These are phyloP conservation scores for Penicillium ochrochloron DNA, from an alignment of 495 filamentous ascomycete species.

Conservation along the genomic window DNA sequence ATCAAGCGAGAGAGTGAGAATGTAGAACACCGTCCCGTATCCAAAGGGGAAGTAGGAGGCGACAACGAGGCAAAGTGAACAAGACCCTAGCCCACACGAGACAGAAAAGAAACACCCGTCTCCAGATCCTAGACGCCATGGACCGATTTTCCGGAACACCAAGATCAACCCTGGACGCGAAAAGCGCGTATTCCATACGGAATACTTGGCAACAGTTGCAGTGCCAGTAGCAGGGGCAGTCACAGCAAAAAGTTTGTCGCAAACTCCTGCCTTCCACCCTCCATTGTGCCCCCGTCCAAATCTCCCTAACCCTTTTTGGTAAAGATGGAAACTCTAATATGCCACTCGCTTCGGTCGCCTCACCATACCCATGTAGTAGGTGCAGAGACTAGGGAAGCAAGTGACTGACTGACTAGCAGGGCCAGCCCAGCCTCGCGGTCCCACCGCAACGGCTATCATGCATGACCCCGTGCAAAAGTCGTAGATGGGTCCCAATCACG, in stretches of 20 bases:
- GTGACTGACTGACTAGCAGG: background rate
- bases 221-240: background rate
- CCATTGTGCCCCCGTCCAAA: background rate
- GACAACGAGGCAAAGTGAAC: slow-evolving; percentile 6
- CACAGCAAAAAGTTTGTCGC: background rate
- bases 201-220: background rate
- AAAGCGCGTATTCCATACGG: background rate
- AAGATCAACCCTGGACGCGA: background rate
- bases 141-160: slow-evolving; percentile 18
- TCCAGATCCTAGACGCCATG: slow-evolving; percentile 3
- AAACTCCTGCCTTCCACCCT: background rate
- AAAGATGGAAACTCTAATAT: slow-evolving; percentile 2
- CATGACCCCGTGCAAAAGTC: slow-evolving; percentile 41
- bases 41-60: background rate
- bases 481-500: slow-evolving; percentile 48
- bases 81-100: slow-evolving; percentile 3
- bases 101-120: slow-evolving; percentile 10
- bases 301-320: background rate
- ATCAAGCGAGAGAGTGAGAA: background rate
- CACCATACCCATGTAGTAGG: background rate
- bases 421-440: background rate
- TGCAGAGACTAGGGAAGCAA: background rate
- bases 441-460: slow-evolving; percentile 18
- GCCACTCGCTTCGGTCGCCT: background rate
- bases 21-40: background rate